Conservation (phyloP, 1,139 yeast genomes). For the Yarrowia galli region DNA sequence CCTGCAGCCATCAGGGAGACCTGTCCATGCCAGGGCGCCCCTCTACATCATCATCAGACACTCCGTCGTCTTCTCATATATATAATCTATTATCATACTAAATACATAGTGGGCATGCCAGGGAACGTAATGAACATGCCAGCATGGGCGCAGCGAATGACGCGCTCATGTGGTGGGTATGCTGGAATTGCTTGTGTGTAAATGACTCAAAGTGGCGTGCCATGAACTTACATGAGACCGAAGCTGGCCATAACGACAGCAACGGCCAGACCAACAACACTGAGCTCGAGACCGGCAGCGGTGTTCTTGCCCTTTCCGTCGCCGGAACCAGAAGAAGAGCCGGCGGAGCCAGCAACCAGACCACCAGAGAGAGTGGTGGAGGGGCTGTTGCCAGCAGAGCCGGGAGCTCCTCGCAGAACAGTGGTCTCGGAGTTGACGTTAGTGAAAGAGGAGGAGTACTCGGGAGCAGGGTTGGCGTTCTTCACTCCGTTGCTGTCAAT, state of each 20-base stretch:
- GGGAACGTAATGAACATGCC: slow-evolving; percentile 4
- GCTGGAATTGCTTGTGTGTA: not conserved
- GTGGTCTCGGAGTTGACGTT: slow-evolving; percentile 16
- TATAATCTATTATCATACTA: slow-evolving; percentile 13
- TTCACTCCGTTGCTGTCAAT: slow-evolving; percentile 34
- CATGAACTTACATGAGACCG: slow-evolving; percentile 20
- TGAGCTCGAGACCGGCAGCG: slow-evolving; percentile 25
- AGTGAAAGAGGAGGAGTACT: slow-evolving; percentile 20
- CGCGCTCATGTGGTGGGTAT: too few relatives aligned
- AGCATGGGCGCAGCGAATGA: not conserved
- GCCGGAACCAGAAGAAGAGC: not conserved
- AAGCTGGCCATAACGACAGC: slow-evolving; percentile 22
- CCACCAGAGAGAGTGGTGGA: slow-evolving; percentile 18
- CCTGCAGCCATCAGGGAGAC: too few relatives aligned
- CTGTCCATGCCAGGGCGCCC: too few relatives aligned
- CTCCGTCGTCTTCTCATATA: not conserved
- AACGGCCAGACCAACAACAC: slow-evolving; percentile 11
- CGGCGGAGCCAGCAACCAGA: slow-evolving; percentile 14
- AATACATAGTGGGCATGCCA: slow-evolving; percentile 14
- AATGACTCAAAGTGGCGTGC: too few relatives aligned
- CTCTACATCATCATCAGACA: too few relatives aligned
- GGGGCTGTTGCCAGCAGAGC: slow-evolving; percentile 9
- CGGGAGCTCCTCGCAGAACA: slow-evolving; percentile 26
- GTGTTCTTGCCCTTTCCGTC: slow-evolving; percentile 6
- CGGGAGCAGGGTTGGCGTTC: slow-evolving; percentile 35